Evolutionary conservation across 139 green algal species (phyloP), one percentile per base, ranked within the genome.

Genomic region (Zygnema circumcarinatum): DNA sequence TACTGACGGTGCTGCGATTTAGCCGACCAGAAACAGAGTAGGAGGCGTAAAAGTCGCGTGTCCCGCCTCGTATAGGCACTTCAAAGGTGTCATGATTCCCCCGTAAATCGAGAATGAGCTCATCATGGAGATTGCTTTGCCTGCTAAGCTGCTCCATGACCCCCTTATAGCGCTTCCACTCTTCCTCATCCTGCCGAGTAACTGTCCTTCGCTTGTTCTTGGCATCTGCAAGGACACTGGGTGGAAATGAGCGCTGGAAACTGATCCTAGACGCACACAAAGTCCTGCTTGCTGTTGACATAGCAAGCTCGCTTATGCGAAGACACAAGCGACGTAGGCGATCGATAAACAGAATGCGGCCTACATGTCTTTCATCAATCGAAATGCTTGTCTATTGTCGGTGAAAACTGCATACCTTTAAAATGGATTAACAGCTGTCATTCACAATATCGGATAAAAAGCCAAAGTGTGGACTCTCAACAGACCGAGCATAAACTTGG

Each of bases 51-150:
- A 74, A 88, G 75, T 96, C 94, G 0, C n/a, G 29, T 0, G 69
- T 31, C 16, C 81, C 87, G 21, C 80, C 78, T 38, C 94, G 38
- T 35, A 90, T 54, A 16, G 82, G 54, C 36, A 95, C 83, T 85
- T 95, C 87, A 38, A 96, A 96, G 0, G 47, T 78, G 82, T 96
- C 94, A 76, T 96, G 94, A 79, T 96, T 96, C 39, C 94, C 94
- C 25, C 93, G 67, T 42, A 94, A 0, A 72, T 96, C 94, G 0
- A 95, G 72, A 2, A 96, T 73, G 0, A 31, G 11, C 2, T 74
- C 35, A 52, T 79, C 67, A n/a, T 83, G 52, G 16, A 95, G n/a
- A 3, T 29, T 11, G 11, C 67, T 84, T 3, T 22, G 16, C 29
- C 3, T 11, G 29, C 0, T 87, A 87, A 2, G 79, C 83, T 31